Percentiles rank a stretch among this genome's conserved stretches.
Conservation (phyloP, 805 yeast genomes). For the Saccharomycopsis oosterbeekiorum region DNA sequence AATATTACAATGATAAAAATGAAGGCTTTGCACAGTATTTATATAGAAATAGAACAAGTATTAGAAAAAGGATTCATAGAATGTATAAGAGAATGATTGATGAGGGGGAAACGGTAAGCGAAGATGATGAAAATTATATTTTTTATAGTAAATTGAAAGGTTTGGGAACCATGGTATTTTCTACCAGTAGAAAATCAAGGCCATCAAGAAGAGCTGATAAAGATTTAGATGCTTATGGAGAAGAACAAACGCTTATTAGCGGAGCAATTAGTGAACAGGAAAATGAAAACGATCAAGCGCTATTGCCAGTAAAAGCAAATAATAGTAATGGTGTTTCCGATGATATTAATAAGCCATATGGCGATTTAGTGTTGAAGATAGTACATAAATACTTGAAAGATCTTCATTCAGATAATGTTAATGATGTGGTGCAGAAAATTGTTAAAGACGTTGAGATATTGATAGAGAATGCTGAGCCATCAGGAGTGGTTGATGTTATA, state of each 20-base stretch:
- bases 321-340: neutral
- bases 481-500: neutral
- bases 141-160: conserved; percentile 5
- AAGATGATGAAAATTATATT: conserved; percentile 4
- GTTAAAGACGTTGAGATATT: neutral
- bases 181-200: conserved; percentile 1
- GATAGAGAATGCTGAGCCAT: neutral
- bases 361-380: neutral
- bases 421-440: neutral
- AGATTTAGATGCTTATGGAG: neutral
- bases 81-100: conserved; percentile 12
- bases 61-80: conserved; percentile 13
- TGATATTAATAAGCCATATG: neutral
- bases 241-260: neutral
- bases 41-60: conserved; percentile 9
- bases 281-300: neutral
- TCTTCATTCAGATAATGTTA: neutral
- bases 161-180: conserved; percentile 7
- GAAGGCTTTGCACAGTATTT: neutral
- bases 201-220: neutral
- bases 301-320: neutral
- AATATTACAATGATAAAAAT: conserved; percentile 8
- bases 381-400: neutral
- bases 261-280: neutral
- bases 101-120: neutral